Conservation (phyloP, 2,329 filamentous ascomycete genomes). For the Bertia moriformis region DNA sequence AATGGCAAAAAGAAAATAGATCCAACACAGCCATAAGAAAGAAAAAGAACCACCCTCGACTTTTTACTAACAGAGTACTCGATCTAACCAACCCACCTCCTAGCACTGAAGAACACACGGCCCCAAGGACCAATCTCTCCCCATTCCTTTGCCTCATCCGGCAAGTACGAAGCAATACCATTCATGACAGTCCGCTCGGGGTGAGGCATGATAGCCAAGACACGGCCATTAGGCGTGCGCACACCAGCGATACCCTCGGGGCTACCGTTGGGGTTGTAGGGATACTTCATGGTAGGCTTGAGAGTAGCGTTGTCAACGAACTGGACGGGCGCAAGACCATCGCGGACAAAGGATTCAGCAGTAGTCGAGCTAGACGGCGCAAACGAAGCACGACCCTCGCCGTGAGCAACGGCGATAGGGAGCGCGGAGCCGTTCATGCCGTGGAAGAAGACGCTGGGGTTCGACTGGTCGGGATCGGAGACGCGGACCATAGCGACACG, state of each 20-base stretch:
- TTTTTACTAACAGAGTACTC: no score
- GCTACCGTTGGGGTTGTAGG: conserved; percentile 79
- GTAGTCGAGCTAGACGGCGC: conserved; percentile 26
- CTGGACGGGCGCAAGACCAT: conserved; percentile 61
- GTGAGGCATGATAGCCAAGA: conserved; percentile 85
- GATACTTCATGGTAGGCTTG: conserved; percentile 66
- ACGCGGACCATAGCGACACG: conserved; percentile 72
- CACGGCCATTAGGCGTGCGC: conserved; percentile 61
- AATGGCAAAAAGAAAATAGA: no score
- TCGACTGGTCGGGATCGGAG: conserved; percentile 30
- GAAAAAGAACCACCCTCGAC: neutral
- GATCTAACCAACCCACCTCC: conserved; percentile 66
- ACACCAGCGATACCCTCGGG: conserved; percentile 71
- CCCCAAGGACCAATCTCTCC: conserved; percentile 76
- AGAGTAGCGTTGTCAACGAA: conserved; percentile 69
- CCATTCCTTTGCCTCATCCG: conserved; percentile 48
- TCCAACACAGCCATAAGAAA: neutral
- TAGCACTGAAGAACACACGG: conserved; percentile 72
- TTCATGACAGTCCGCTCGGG: conserved; percentile 78
- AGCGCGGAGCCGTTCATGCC: conserved; percentile 72
- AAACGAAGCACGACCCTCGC: conserved; percentile 73
- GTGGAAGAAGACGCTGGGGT: conserved; percentile 71
- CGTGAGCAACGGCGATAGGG: conserved; percentile 79
- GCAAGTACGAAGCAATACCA: conserved; percentile 64
- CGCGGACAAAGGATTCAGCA: conserved; percentile 38